phyloP scores from a whole-genome alignment of 768 basidiomycete species.

The Lactarius vividus region DNA sequence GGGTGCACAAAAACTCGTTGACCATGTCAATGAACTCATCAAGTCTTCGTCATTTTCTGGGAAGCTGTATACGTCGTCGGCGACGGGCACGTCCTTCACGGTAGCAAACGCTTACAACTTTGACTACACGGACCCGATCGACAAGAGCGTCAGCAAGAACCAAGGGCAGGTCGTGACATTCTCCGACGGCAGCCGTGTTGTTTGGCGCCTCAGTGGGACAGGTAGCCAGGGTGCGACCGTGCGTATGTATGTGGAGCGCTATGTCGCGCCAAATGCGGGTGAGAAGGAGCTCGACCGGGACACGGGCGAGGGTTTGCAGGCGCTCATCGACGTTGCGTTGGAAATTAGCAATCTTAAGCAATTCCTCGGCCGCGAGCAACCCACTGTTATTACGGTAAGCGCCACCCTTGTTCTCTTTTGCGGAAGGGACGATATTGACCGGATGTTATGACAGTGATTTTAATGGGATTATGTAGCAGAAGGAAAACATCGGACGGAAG shows the following conservation, averaged over 20 bases:
- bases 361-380: slow-evolving; percentile 83
- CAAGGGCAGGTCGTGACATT: slow-evolving; percentile 95
- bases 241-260: slow-evolving; percentile 93
- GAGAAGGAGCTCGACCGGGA: slow-evolving; percentile 66
- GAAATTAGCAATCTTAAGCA: slow-evolving; percentile 80
- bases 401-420: background rate
- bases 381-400: slow-evolving; percentile 83
- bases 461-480: background rate
- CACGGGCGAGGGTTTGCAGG: slow-evolving; percentile 88
- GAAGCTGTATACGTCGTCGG: slow-evolving; percentile 62
- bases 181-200: slow-evolving; percentile 87
- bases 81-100: slow-evolving; percentile 68
- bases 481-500: background rate
- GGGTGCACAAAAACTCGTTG: slow-evolving; percentile 84
- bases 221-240: slow-evolving; percentile 97
- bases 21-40: slow-evolving; percentile 69
- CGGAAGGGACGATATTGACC: background rate
- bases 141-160: slow-evolving; percentile 87
- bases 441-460: slow-evolving; percentile 3
- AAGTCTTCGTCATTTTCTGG: slow-evolving; percentile 66
- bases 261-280: slow-evolving; percentile 69
- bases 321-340: slow-evolving; percentile 93
- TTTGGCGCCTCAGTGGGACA: slow-evolving; percentile 95
- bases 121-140: slow-evolving; percentile 98
- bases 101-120: slow-evolving; percentile 82